Base-by-base conservation (phyloP, 441 rosid genomes). In the Pelargonium fulgidum region DNA sequence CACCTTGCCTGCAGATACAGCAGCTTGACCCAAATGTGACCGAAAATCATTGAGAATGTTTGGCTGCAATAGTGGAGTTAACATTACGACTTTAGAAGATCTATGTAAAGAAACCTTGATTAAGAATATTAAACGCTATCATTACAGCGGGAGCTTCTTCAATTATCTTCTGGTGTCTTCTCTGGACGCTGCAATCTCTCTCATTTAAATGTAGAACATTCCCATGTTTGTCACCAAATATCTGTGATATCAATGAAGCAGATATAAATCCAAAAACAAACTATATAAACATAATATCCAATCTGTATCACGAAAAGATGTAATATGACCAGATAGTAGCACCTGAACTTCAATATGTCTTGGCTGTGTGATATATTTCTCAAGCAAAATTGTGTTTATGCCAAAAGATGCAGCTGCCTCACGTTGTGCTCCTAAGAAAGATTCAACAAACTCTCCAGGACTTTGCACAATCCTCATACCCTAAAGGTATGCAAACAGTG, bases 121-220 rank as follows among this genome's bases (percentile, higher is more conserved):
- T 56, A 58, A 52, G 83, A 76, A 81, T 58, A 64, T 56, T 65
- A 62, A 65, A 64, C 75, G 42, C 20, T 72, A 47, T 72, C 66
- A 77, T 86, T 87, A 93, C 98, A 75, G 98, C 98, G 63, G 98
- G 98, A 83, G 98, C 97, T 86, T 93, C 96, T 87, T 93, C 98
- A 41, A 93, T 93, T 70, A 93, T 91, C 87, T 93, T 93, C 81
- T 93, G 98, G 79, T 89, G 97, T 79, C 97, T 88, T 85, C 98
- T 87, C 82, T 93, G 98, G 54, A 93, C 82, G 24, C 98, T 93
- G 85, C 99, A 93, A 82, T 91, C 99, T 74, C 99, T 86, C 84
- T 93, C 99, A 74, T 85, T 86, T 54, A 93, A 83, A 82, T 93
- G 85, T 65, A 91, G 82, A 39, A 88, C 77, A 59, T 88, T 87